phyloP scores from a whole-genome alignment of 352 stramenopile species.

The Phytophthora litchii region DNA sequence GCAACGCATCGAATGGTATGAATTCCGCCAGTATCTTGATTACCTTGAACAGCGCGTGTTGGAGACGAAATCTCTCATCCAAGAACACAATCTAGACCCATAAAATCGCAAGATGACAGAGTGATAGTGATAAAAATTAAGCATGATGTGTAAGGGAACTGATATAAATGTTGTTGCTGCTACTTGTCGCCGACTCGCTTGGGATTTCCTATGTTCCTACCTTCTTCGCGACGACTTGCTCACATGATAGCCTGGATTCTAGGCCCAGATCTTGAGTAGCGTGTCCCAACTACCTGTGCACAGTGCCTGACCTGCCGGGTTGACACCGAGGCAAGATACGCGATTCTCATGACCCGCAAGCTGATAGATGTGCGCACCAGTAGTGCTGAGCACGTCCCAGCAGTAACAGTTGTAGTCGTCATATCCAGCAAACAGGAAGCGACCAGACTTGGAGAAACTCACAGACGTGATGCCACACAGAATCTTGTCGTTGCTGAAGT shows the following conservation, averaged over 20 bases:
- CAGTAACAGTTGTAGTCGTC: slow-evolving; percentile 98
- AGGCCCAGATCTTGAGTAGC: slow-evolving; percentile 97
- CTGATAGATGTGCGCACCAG: slow-evolving; percentile 91
- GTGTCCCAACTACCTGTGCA: slow-evolving; percentile 99
- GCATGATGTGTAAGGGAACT: slow-evolving; percentile 10
- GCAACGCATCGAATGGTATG: slow-evolving; percentile 72
- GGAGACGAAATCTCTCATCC: slow-evolving; percentile 63
- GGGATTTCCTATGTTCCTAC: slow-evolving; percentile 4
- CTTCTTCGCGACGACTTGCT: slow-evolving; percentile 2
- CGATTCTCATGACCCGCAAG: slow-evolving; percentile 96
- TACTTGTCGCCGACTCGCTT: slow-evolving; percentile 3
- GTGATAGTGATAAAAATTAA: not conserved
- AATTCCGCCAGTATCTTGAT: slow-evolving; percentile 77
- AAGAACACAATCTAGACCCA: slow-evolving; percentile 35
- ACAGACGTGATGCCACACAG: slow-evolving; percentile 97
- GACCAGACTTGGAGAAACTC: slow-evolving; percentile 94
- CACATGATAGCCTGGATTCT: slow-evolving; percentile 21
- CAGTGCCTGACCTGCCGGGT: slow-evolving; percentile 94
- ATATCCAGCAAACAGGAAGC: slow-evolving; percentile 98
- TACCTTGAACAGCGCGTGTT: slow-evolving; percentile 62
- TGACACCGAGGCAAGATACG: slow-evolving; percentile 97
- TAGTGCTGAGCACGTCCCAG: slow-evolving; percentile 96
- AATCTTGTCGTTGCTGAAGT: slow-evolving; percentile 97
- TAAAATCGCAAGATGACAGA: slow-evolving; percentile 4
- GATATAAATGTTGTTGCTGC: slow-evolving; percentile 36